These are phyloP conservation scores for Sclerotinia trifoliorum DNA, from an alignment of 2,329 filamentous ascomycete species.

Conservation along the genomic window DNA sequence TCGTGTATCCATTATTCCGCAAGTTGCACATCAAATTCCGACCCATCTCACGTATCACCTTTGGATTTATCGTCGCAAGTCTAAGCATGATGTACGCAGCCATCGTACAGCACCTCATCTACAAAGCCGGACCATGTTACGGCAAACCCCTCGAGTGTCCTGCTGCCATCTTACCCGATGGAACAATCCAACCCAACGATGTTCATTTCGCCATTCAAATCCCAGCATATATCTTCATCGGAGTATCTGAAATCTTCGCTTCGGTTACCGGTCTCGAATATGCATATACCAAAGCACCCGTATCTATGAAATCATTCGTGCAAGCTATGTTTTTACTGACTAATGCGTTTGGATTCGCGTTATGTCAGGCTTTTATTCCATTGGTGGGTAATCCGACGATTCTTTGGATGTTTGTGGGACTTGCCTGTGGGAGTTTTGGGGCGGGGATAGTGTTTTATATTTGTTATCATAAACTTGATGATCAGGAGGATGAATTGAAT, in stretches of 20 bases:
- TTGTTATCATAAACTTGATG: constrained; percentile 29
- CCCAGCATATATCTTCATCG: constrained; percentile 49
- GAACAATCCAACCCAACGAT: constrained; percentile 29
- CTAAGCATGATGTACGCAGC: constrained; percentile 20
- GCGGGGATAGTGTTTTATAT: constrained; percentile 30
- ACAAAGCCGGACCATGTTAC: constrained; percentile 59
- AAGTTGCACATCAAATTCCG: constrained; percentile 55
- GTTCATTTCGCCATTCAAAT: constrained; percentile 46
- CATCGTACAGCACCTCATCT: constrained; percentile 49
- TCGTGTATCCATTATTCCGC: constrained; percentile 58
- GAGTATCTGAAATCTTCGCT: constrained; percentile 57
- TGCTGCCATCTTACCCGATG: constrained; percentile 10
- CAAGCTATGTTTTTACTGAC: constrained; percentile 67
- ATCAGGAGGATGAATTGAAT: constrained; percentile 33
- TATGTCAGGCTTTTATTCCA: constrained; percentile 47
- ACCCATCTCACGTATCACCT: constrained; percentile 55
- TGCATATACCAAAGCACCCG: constrained; percentile 73
- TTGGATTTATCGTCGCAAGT: constrained; percentile 55
- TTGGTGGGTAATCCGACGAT: constrained; percentile 46
- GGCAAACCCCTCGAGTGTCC: constrained; percentile 37
- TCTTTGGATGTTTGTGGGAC: constrained; percentile 40
- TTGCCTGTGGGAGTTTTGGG: constrained; percentile 27
- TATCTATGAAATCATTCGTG: constrained; percentile 76
- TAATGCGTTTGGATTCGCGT: constrained; percentile 55
- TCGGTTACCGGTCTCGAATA: constrained; percentile 67